Percentiles rank a stretch among this genome's conserved stretches.
phyloP scores from a whole-genome alignment of 768 basidiomycete species.

The Boletus subparvulus region DNA sequence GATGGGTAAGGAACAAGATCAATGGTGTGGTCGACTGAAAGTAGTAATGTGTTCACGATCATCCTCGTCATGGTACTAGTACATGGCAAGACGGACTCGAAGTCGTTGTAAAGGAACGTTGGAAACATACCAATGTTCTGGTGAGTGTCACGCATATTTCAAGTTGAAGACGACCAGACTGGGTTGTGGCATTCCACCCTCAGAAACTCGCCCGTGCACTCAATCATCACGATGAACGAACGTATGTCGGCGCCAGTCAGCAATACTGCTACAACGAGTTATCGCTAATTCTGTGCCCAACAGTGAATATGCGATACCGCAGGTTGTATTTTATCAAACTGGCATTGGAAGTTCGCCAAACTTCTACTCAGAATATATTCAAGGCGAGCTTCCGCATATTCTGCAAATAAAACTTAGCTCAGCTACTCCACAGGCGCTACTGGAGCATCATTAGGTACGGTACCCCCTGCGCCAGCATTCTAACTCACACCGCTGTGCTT shows the following conservation, averaged over 20 bases:
- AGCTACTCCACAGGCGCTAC: constrained; percentile 49
- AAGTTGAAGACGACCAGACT: neutral
- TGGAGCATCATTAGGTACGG: constrained; percentile 57
- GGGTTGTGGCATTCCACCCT: neutral
- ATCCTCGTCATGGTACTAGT: constrained; percentile 35
- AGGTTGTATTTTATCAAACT: constrained; percentile 63
- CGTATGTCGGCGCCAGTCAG: constrained; percentile 17
- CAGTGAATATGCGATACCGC: constrained; percentile 46
- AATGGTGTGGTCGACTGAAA: neutral
- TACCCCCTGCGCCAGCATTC: neutral
- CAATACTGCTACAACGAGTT: neutral
- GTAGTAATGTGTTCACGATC: neutral
- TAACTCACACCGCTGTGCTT: constrained; percentile 3
- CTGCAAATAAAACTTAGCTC: constrained; percentile 4
- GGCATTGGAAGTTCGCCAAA: constrained; percentile 60
- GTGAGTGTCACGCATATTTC: constrained; percentile 31
- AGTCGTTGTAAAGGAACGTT: constrained; percentile 40
- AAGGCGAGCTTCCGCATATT: constrained; percentile 43
- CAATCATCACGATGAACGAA: constrained; percentile 47
- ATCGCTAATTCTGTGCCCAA: neutral
- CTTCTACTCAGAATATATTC: constrained; percentile 57
- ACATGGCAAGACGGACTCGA: constrained; percentile 67
- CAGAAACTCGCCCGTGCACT: constrained; percentile 57
- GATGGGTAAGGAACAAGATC: constrained; percentile 54
- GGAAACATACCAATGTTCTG: constrained; percentile 56